Base-by-base conservation (phyloP, 371 early-diverging fungal species). In the Mortierella sp. region DNA sequence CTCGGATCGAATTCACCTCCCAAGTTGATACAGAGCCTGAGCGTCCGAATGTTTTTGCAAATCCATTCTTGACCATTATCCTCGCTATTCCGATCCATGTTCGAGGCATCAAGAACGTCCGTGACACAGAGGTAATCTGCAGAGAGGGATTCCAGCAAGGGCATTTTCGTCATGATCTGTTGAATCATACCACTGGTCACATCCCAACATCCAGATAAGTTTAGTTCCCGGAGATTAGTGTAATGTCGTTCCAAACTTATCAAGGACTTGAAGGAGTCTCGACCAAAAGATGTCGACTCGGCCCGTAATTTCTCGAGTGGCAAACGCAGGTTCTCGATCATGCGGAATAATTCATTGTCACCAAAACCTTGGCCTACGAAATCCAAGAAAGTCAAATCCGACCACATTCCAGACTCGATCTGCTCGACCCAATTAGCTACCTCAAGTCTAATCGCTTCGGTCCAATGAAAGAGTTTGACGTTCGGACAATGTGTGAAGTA, bases 141-240 rank as follows among this genome's bases (percentile, higher is more conserved):
- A 28, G 4, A 32, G 36, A 58, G n/a, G 5, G 11, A 28, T 7
- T 7, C 16, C 58, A 58, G 5, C 4, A 32, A 1, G 0, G 24
- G 28, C 28, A 58, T 28, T 13, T 7, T 58, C 32, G n/a, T n/a
- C 58, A 58, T 32, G 10, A 58, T 58, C 10, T 33, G 24, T 32
- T 58, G 58, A 32, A 58, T 32, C 58, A 58, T 58, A 16, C 22
- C 58, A 10, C 58, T 58, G 13, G 58, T 28, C 15, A 58, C 58
- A 28, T 5, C 10, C 15, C 24, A 24, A 6, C 28, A 58, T 58
- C 24, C 24, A 15, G 13, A 32, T 11, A 58, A 16, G 16, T 58
- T 32, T 13, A 60, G 38, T 19, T 38, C 60, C 10, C 19, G 40
- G 19, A 60, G 15, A 38, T 60, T 38, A 40, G 4, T 28, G 38